These are phyloP conservation scores for Phialocephala sp. DNA, from an alignment of 2,329 filamentous ascomycete genomes.

Conservation along the genomic window DNA sequence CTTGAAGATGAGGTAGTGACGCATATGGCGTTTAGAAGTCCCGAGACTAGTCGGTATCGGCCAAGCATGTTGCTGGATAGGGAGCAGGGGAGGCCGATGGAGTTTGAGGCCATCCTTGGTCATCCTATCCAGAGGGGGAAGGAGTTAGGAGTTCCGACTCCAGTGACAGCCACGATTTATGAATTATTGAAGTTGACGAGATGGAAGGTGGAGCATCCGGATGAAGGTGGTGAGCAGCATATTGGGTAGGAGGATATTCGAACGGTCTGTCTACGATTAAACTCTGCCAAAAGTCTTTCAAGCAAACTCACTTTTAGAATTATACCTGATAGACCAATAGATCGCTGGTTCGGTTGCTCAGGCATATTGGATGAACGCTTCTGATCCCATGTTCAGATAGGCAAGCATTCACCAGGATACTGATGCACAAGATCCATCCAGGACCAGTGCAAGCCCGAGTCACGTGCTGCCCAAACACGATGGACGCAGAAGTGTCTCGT, in stretches of 20 bases:
- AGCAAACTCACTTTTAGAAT: neutral
- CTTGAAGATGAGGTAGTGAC: conserved; percentile 30
- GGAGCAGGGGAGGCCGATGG: conserved; percentile 55
- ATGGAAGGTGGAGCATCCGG: conserved; percentile 41
- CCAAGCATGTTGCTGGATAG: conserved; percentile 57
- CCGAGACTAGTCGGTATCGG: conserved; percentile 23
- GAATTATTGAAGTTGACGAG: conserved; percentile 56
- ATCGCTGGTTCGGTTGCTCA: neutral
- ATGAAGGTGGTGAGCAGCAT: conserved; percentile 11
- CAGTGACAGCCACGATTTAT: conserved; percentile 56
- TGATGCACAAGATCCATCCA: conserved; percentile 41
- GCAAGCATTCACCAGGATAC: conserved; percentile 42
- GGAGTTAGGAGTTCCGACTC: conserved; percentile 54
- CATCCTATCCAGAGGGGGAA: conserved; percentile 56
- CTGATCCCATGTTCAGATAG: conserved; percentile 33
- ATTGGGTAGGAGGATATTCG: conserved; percentile 4
- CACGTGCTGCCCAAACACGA: conserved; percentile 41
- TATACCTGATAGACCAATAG: neutral
- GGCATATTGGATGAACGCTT: neutral
- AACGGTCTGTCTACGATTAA: neutral
- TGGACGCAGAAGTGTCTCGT: conserved; percentile 39
- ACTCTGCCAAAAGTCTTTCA: neutral
- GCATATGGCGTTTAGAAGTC: conserved; percentile 24
- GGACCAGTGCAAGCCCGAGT: conserved; percentile 39
- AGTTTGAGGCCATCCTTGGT: conserved; percentile 59